Percentiles rank a stretch among this genome's conserved stretches.
phyloP scores from a whole-genome alignment of 192 early-diverging fungal species.

The Coemansia sp. region DNA sequence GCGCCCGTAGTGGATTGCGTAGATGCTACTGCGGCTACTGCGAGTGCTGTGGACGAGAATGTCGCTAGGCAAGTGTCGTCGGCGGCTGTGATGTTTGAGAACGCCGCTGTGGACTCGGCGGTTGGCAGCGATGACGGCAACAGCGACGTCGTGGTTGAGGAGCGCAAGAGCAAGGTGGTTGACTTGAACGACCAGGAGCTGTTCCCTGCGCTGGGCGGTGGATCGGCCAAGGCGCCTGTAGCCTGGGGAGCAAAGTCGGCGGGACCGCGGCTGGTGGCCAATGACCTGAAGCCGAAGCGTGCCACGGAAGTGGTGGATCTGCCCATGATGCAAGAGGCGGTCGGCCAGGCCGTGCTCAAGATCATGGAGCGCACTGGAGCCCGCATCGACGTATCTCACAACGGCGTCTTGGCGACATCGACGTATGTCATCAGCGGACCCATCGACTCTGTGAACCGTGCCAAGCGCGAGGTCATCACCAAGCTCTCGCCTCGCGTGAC shows the following conservation, averaged over 20 bases:
- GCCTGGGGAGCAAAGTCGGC: slow-evolving; percentile 47
- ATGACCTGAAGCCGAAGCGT: slow-evolving; percentile 36
- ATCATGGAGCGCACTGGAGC: slow-evolving; percentile 70
- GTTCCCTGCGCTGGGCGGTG: slow-evolving; percentile 70
- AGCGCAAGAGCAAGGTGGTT: neutral
- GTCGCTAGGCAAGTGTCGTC: neutral
- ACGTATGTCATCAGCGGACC: slow-evolving; percentile 86
- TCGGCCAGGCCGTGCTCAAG: slow-evolving; percentile 58
- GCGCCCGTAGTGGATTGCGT: neutral
- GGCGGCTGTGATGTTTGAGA: slow-evolving; percentile 22
- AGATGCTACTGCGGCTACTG: neutral
- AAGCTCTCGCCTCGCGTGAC: slow-evolving; percentile 68
- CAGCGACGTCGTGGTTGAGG: neutral
- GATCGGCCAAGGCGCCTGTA: slow-evolving; percentile 23
- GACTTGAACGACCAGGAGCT: slow-evolving; percentile 53
- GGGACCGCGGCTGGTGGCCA: slow-evolving; percentile 32
- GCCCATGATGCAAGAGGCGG: slow-evolving; percentile 40
- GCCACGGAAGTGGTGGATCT: slow-evolving; percentile 60
- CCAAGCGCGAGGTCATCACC: slow-evolving; percentile 75
- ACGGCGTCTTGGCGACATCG: slow-evolving; percentile 64
- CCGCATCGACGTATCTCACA: slow-evolving; percentile 81
- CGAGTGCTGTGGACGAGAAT: neutral
- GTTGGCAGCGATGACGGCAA: slow-evolving; percentile 26
- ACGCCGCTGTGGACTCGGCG: slow-evolving; percentile 31
- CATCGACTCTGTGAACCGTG: slow-evolving; percentile 70